These are phyloP conservation scores for Elymus sibiricus DNA, from an alignment of 176 grass and related monocot genomes.

Conservation along the genomic window DNA sequence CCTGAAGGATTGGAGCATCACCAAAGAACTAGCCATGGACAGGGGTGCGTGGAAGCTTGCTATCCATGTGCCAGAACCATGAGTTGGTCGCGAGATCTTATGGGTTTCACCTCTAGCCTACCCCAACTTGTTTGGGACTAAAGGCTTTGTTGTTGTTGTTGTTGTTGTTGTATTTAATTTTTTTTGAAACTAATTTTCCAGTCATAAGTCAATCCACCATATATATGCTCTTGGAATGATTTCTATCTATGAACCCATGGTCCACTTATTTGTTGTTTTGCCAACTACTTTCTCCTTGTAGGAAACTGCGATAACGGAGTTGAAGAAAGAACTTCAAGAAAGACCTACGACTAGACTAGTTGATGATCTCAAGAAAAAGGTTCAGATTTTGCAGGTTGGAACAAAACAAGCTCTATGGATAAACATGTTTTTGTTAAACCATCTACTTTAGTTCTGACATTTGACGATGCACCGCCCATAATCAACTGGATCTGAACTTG, in stretches of 20 bases:
- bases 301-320: constrained; percentile 72
- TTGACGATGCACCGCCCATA: not conserved
- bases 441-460: not conserved
- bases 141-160: too few species aligned
- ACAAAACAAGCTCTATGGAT: not conserved
- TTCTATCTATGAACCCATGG: constrained; percentile 23
- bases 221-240: constrained; percentile 19
- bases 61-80: too few species aligned
- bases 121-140: too few species aligned
- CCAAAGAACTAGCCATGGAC: too few species aligned
- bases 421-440: constrained; percentile 13
- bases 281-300: constrained; percentile 41
- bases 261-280: not conserved
- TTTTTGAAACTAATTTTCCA: too few species aligned
- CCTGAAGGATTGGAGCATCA: too few species aligned
- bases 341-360: constrained; percentile 85
- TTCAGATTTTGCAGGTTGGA: constrained; percentile 92
- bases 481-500: not conserved
- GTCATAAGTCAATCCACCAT: not conserved
- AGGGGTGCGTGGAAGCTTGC: too few species aligned
- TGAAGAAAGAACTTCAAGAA: constrained; percentile 95
- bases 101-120: too few species aligned
- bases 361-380: constrained; percentile 97
- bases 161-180: too few species aligned
- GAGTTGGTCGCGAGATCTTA: too few species aligned